Evolutionary conservation across 78 protist genomes (phyloP), one percentile per base, ranked within the genome.

Genomic region (Dictyostelium brefeldianum): DNA sequence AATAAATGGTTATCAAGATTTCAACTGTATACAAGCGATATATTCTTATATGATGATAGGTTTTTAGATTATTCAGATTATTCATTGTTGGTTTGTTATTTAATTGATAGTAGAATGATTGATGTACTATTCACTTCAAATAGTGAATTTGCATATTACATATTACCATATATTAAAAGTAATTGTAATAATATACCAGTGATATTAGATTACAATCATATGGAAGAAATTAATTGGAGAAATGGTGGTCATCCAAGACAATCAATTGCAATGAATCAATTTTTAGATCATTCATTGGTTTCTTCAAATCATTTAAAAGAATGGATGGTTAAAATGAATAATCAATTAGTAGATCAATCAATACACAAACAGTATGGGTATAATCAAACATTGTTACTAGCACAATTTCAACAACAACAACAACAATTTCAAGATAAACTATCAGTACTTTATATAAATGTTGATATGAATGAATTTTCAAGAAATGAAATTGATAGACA

Each of bases 191-290:
- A 6, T 6, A 59, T 73, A 29, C 14, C 43, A 36, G 43, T 46
- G 14, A 50, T 78, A 3, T 67, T 87, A 0, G 93, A 87, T 36
- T 87, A 87, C 18, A 65, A 62, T 77, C 93, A 87, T 64, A 87
- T 87, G 93, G 93, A 87, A 27, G 93, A 87, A 62, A 62, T 77
- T 0, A 25, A 87, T 22, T 87, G 93, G 93, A 87, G 73, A 70
- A 87, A 64, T 77, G 93, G 93, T 27, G 93, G 93, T 8, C 80
- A 71, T 64, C 78, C 93, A 59, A 74, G 93, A n/a, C 79, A 77
- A 18, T 87, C 93, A 29, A 22, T 87, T 22, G 62, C 79, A 29
- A 11, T 77, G 62, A 48, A 27, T 29, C 27, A 18, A 17, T 67
- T 56, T 25, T 8, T 87, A 12, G 84, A 87, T 64, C 29, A 46